phyloP scores from a whole-genome alignment of 768 basidiomycete species.

The Dioszegia crocea region DNA sequence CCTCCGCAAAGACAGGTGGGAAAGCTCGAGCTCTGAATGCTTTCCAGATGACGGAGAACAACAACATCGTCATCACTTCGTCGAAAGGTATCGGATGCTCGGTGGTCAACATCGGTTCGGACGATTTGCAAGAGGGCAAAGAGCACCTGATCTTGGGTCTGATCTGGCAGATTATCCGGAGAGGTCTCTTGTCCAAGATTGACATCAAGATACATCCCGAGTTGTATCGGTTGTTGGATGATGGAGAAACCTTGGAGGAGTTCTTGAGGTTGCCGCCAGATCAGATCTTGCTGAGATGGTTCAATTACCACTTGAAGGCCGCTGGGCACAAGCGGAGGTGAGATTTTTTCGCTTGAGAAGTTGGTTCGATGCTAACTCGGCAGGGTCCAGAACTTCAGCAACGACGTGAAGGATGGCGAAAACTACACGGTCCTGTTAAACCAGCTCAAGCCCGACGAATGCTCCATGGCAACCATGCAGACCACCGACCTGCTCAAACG shows the following conservation, averaged over 20 bases:
- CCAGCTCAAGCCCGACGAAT: constrained; percentile 90
- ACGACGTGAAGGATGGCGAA: constrained; percentile 94
- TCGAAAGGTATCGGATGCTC: constrained; percentile 97
- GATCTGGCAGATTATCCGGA: constrained; percentile 97
- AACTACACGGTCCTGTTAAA: constrained; percentile 95
- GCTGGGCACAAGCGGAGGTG: constrained; percentile 86
- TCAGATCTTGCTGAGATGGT: constrained; percentile 96
- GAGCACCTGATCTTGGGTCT: constrained; percentile 96
- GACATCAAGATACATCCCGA: constrained; percentile 99
- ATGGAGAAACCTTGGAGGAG: constrained; percentile 95
- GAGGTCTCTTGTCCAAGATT: constrained; percentile 86
- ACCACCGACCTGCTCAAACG: constrained; percentile 74
- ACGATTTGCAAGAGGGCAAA: constrained; percentile 83
- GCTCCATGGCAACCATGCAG: constrained; percentile 84
- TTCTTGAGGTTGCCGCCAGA: constrained; percentile 89
- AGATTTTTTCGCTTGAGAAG: constrained; percentile 13
- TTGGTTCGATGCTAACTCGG: background rate
- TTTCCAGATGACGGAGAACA: constrained; percentile 99
- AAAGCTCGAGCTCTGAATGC: constrained; percentile 68
- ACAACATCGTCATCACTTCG: constrained; percentile 98
- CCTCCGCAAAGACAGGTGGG: constrained; percentile 58
- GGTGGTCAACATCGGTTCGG: constrained; percentile 95
- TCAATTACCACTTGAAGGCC: constrained; percentile 96
- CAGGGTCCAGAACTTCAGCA: constrained; percentile 95
- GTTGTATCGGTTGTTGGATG: constrained; percentile 89